phyloP scores from a whole-genome alignment of 129 eudicot species.

The Kitagawia praeruptora region DNA sequence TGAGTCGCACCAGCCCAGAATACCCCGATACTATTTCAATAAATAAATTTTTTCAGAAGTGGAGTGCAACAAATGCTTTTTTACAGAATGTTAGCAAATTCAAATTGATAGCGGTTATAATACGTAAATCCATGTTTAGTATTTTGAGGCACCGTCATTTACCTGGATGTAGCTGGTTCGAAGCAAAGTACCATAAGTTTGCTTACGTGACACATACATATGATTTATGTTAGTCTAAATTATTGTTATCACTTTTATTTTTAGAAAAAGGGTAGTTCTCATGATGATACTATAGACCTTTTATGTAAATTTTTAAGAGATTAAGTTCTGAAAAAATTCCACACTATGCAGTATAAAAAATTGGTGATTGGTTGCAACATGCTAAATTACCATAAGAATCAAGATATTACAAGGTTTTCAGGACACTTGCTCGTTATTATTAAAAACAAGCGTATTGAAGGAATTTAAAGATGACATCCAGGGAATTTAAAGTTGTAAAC shows the following conservation, averaged over 20 bases:
- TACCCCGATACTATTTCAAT: constrained; percentile 29
- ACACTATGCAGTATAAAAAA: neutral
- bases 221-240: no score
- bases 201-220: neutral
- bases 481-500: constrained; percentile 88
- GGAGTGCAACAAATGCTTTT: neutral
- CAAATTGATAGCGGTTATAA: neutral
- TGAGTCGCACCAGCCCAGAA: constrained; percentile 93
- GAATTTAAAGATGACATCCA: constrained; percentile 20
- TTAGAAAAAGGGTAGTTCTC: neutral
- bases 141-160: constrained; percentile 8
- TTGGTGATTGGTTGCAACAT: neutral
- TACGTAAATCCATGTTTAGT: neutral
- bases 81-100: neutral
- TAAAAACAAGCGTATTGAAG: neutral
- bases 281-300: neutral
- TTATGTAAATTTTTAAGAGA: neutral
- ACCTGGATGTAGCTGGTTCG: constrained; percentile 99
- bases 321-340: neutral
- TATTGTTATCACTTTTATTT: no score
- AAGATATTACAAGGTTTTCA: neutral
- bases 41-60: neutral
- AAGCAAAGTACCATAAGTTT: constrained; percentile 63
- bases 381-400: neutral
- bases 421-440: neutral